phyloP scores from a whole-genome alignment of 2,329 filamentous ascomycete genomes.

The Leptographium procerum region DNA sequence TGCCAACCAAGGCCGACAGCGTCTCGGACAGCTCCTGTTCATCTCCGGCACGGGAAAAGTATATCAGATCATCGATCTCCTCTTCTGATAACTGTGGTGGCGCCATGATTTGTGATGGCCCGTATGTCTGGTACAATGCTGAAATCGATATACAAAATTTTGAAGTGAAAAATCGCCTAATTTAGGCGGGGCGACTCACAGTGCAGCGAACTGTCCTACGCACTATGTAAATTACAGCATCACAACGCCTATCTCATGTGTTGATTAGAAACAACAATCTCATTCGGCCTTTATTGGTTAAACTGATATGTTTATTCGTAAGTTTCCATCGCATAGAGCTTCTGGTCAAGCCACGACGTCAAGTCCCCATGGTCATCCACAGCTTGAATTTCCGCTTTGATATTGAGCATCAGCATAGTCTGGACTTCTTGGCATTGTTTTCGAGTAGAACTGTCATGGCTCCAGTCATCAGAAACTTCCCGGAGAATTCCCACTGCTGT shows the following conservation, averaged over 20 bases:
- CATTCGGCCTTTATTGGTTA: neutral
- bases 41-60: constrained; percentile 72
- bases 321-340: constrained; percentile 18
- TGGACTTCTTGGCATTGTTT: constrained; percentile 49
- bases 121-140: neutral
- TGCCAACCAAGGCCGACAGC: constrained; percentile 48
- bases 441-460: constrained; percentile 19
- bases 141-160: neutral
- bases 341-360: constrained; percentile 35
- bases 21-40: constrained; percentile 50
- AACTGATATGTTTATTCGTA: neutral
- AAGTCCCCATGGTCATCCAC: constrained; percentile 45
- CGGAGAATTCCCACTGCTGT: constrained; percentile 43
- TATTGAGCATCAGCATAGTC: constrained; percentile 59
- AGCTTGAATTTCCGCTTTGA: constrained; percentile 69
- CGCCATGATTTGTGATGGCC: constrained; percentile 1
- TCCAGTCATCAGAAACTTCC: constrained; percentile 19
- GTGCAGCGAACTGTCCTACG: neutral
- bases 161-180: neutral
- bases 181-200: neutral
- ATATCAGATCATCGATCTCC: constrained; percentile 83
- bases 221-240: neutral
- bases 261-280: neutral
- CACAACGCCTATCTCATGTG: no score
- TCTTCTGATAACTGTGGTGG: constrained; percentile 54